Base-by-base conservation (phyloP, 1,284 basidiomycete species). In the Sanghuangporus baumii region DNA sequence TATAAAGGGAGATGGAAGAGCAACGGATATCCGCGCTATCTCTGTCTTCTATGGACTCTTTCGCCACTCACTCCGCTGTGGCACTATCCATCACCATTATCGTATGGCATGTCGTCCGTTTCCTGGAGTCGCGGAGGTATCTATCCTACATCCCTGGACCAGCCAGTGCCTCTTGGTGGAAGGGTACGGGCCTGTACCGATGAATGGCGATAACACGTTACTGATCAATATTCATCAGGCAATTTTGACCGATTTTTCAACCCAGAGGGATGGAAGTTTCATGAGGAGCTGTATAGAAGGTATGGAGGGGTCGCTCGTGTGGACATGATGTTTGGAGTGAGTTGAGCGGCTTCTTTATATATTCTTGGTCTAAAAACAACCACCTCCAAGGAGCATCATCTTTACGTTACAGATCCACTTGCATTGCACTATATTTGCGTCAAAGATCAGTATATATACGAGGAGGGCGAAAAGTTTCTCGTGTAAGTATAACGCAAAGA, bases 301-400 rank as follows among this genome's bases (percentile, higher is more conserved):
- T 85, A 78, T 66, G 84, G 81, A 5, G 78, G 80, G 1, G 75
- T 78, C 55, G 75, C 79, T 48, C 83, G 75, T 65, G 71, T 84
- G 2, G 70, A 79, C 60, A 81, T 81, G 11, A 75, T 83, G 63
- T 81, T 85, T 55, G 82, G 83, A 59, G 82, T 83, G 68, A 61
- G 76, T 46, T 60, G 8, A 38, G 12, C 3, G 34, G 20, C 12
- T 36, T 12, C 52, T 23, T 12, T 54, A 9, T 36, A 7, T 11
- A 31, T 3, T 8, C 7, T 8, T 54, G 7, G 3, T 12, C 16
- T n/a, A 54, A 8, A 11, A 18, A 51, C 26, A 12, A 23, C 20
- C 26, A 2, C 9, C 11, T 41, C 3, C 6, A 5, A 57, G 55
- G 55, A 57, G 16, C 55, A 66, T 23, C 37, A 67, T 14, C 61